These are phyloP conservation scores for Pascua guehoae DNA, from an alignment of 1,284 basidiomycete species.

Conservation along the genomic window DNA sequence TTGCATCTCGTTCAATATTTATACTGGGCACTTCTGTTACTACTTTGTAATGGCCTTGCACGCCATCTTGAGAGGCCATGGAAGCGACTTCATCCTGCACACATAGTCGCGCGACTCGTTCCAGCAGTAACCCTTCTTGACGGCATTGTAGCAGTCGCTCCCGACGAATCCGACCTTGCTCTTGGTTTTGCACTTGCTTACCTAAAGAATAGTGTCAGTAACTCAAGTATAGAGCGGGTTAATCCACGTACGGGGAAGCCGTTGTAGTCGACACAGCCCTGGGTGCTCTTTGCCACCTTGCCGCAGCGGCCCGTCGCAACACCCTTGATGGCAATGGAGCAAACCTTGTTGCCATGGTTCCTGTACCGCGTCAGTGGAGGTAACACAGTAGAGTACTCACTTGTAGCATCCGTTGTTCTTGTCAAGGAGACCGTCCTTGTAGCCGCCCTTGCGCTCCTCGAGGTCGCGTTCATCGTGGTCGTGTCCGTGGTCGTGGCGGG, in stretches of 20 bases:
- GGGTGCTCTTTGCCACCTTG: neutral
- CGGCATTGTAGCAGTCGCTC: slow-evolving; percentile 2
- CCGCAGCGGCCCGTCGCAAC: neutral
- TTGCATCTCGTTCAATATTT: no score
- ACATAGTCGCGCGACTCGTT: neutral
- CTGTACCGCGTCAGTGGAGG: neutral
- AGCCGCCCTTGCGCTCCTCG: neutral
- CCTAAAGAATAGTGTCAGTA: neutral
- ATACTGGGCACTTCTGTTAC: no score
- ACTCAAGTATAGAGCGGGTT: no score
- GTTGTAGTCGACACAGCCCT: slow-evolving; percentile 1
- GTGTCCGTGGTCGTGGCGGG: neutral
- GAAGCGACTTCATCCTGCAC: no score
- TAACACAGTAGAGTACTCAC: no score
- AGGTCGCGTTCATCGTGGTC: neutral
- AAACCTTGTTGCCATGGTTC: slow-evolving; percentile 5
- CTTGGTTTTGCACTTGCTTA: neutral
- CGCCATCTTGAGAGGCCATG: no score
- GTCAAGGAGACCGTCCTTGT: no score
- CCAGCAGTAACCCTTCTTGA: slow-evolving; percentile 2
- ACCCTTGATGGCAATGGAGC: neutral
- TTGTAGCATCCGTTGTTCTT: no score
- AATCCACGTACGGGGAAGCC: slow-evolving; percentile 1
- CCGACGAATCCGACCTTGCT: slow-evolving; percentile 4
- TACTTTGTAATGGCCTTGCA: no score